Evolutionary conservation across 352 stramenopile genomes (phyloP), one percentile per base, ranked within the genome.

Genomic region (Thalassiosira delicatula): DNA sequence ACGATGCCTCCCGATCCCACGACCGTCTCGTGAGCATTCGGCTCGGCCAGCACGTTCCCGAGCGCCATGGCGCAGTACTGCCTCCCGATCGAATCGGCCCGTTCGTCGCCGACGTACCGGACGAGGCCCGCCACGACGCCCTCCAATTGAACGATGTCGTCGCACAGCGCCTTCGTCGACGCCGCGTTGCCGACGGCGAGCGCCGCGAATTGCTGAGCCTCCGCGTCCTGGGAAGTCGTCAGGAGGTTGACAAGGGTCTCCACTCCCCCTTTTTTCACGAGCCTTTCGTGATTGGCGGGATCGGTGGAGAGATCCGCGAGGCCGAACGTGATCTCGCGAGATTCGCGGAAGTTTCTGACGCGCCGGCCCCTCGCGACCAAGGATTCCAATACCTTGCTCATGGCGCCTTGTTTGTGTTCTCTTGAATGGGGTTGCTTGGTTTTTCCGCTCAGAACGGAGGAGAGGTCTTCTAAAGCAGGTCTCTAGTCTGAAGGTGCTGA

Each of bases 21-120:
- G 54, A 98, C 96, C 30, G 97, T 94, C 77, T 98, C 95, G 81
- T 98, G 96, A 67, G 96, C 98, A 33, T 96, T 95, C 0, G 94
- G 93, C 53, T 99, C 96, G 9, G 96, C 96, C 1, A 97, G 95
- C 57, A 99, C 76, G 76, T 99, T 99, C 4, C 97, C 97, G 42
- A 99, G 89, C 14, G 93, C 93, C 95, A 99, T 98, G 1, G 97
- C 96, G 30, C 95, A 91, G 68, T 98, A 99, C 81, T 98, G 96
- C 70, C 96, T 93, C n/a, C 93, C 95, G 62, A 98, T 94, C 30
- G 94, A 91, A 80, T 98, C 95, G 30, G 84, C 90, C 9, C 95
- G 90, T 11, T 94, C 83, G 67, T 97, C 93, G 33, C 93, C 93
- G 46, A 98, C 92, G 68, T 97, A 98, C 25, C 95, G 83, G 23